phyloP scores from a whole-genome alignment of 192 early-diverging fungal genomes.

The Dimargaris xerosporica region DNA sequence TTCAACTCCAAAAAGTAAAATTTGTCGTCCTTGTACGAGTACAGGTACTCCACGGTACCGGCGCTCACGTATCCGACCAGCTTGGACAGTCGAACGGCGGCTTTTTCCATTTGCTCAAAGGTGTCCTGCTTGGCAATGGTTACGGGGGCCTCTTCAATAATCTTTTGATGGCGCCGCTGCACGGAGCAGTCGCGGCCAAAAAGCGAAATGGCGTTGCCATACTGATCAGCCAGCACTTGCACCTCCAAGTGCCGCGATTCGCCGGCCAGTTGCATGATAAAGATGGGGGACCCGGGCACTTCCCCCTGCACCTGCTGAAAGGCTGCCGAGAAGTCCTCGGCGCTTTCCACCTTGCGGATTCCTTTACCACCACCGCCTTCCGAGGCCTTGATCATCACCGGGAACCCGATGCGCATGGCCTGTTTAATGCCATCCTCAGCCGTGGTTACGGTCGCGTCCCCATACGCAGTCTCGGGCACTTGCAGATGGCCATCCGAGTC shows the following conservation, averaged over 20 bases:
- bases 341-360: constrained; percentile 76
- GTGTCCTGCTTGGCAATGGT: constrained; percentile 62
- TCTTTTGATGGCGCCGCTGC: constrained; percentile 91
- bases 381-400: constrained; percentile 94
- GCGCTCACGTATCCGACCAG: constrained; percentile 90
- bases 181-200: constrained; percentile 94
- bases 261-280: constrained; percentile 79
- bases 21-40: constrained; percentile 70
- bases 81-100: constrained; percentile 84
- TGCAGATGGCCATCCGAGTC: constrained; percentile 59
- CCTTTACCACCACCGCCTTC: constrained; percentile 96
- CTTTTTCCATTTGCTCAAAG: constrained; percentile 53
- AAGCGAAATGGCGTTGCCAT: constrained; percentile 77
- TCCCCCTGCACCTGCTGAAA: constrained; percentile 72
- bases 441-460: constrained; percentile 67
- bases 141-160: constrained; percentile 91
- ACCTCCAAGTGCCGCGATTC: constrained; percentile 95
- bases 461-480: constrained; percentile 70
- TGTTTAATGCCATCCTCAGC: constrained; percentile 86
- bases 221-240: constrained; percentile 85
- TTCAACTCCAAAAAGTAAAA: constrained; percentile 99
- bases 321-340: constrained; percentile 70
- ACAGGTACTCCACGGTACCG: constrained; percentile 95
- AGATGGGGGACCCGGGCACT: constrained; percentile 80
- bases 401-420: constrained; percentile 77